Base-by-base conservation (phyloP, 2,329 filamentous ascomycete species). In the Fusarium piperis region DNA sequence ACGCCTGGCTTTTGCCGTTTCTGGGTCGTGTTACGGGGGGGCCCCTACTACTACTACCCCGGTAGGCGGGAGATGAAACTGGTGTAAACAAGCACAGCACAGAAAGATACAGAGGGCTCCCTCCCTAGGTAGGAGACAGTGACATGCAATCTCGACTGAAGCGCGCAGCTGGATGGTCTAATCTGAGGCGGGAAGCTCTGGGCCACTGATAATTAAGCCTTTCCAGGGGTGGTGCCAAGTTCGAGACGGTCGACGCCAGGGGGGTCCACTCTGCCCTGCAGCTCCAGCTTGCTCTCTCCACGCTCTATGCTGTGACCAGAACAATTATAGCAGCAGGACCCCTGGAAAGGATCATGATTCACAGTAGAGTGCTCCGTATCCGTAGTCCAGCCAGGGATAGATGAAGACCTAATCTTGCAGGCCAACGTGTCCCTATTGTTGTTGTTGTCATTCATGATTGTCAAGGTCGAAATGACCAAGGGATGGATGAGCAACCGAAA, bases 121-220 rank as follows among this genome's bases (percentile, higher is more conserved):
- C 33, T 38, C 18, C 30, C 32, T 35, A 32, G 28, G 38, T 30
- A 5, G 5, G 23, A 3, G 5, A 23, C 23, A 35, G 56, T 59
- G 56, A 59, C 56, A 35, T 46, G 61, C 61, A 71, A 71, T 71
- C 69, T 71, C 65, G 64, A 70, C 65, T 69, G 60, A 72, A 66
- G 68, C 65, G 68, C 64, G 26, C 58, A 68, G 70, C 33, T 64
- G 68, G 60, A 58, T 61, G 53, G 55, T 32, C 30, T 58, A 65
- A 67, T 63, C 64, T 66, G 48, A 57, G 46, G 53, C 64, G 48
- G 66, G 58, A 38, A 67, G 59, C 62, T 64, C 62, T 60, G 30
- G 59, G 59, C 69, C 70, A 72, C 66, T 72, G 70, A 72, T 66
- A 70, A 73, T 64, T 55, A 72, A 72, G 69, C 65, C 62, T 67